These are phyloP conservation scores for Plenodomus biglobosus DNA, from an alignment of 2,329 filamentous ascomycete species.

Conservation along the genomic window DNA sequence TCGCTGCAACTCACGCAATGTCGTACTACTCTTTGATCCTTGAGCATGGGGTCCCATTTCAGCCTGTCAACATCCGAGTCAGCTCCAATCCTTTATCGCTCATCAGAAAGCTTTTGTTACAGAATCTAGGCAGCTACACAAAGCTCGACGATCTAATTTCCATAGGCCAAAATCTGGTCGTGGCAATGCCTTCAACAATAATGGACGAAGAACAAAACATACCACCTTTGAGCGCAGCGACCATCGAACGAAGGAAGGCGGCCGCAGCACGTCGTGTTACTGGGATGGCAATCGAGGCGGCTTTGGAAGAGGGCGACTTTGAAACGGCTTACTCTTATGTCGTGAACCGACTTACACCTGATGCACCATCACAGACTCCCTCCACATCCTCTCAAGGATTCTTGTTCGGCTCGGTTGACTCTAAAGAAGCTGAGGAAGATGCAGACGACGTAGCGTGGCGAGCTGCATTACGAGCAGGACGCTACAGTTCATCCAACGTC, in stretches of 20 bases:
- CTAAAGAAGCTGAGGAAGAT: conserved; percentile 23
- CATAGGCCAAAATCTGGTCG: conserved; percentile 67
- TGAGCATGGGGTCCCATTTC: conserved; percentile 78
- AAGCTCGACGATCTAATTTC: conserved; percentile 71
- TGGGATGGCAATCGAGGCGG: conserved; percentile 78
- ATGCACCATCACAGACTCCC: conserved; percentile 23
- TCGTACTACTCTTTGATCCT: conserved; percentile 76
- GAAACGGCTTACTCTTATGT: conserved; percentile 87
- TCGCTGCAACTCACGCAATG: conserved; percentile 72
- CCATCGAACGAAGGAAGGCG: conserved; percentile 37
- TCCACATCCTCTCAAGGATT: conserved; percentile 27
- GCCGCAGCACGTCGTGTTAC: conserved; percentile 67
- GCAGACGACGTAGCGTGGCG: conserved; percentile 74
- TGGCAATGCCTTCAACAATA: conserved; percentile 37
- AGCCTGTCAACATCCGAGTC: conserved; percentile 75
- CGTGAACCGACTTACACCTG: conserved; percentile 64
- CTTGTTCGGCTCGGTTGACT: conserved; percentile 30
- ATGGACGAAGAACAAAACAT: conserved; percentile 56
- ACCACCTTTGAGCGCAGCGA: conserved; percentile 15
- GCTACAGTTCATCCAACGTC: conserved; percentile 57
- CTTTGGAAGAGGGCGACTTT: conserved; percentile 75
- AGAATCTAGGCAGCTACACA: conserved; percentile 74
- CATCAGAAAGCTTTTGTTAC: conserved; percentile 71
- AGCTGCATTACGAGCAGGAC: conserved; percentile 75
- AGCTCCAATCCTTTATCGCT: conserved; percentile 74